These are phyloP conservation scores for Priceomyces medius DNA, from an alignment of 805 yeast genomes.

Conservation along the genomic window DNA sequence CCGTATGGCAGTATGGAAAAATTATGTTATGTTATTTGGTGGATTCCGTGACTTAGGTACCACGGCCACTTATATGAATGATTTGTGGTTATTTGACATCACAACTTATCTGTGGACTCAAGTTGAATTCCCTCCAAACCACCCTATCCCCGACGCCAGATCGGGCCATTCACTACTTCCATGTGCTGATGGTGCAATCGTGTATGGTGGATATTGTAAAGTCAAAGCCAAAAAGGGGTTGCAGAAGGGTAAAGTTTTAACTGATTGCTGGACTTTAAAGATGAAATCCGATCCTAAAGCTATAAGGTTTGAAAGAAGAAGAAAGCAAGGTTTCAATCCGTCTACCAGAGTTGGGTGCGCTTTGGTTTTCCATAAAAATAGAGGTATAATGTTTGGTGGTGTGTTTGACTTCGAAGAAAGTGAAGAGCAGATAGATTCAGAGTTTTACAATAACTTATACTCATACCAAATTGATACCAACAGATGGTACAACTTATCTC, in stretches of 20 bases:
- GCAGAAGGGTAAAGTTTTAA: slow-evolving; percentile 86
- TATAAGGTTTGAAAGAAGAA: slow-evolving; percentile 84
- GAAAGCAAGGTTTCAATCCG: slow-evolving; percentile 87
- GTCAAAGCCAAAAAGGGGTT: slow-evolving; percentile 85
- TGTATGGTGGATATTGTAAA: slow-evolving; percentile 94
- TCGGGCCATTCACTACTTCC: slow-evolving; percentile 91
- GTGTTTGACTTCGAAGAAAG: slow-evolving; percentile 94
- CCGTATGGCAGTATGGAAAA: slow-evolving; percentile 88
- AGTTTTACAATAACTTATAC: slow-evolving; percentile 74
- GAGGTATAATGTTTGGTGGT: slow-evolving; percentile 94
- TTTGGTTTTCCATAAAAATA: slow-evolving; percentile 82
- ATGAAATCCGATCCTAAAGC: slow-evolving; percentile 81
- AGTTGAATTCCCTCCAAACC: slow-evolving; percentile 80
- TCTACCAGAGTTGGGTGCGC: slow-evolving; percentile 94
- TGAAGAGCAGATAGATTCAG: slow-evolving; percentile 84
- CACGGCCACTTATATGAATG: slow-evolving; percentile 78
- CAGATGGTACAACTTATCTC: slow-evolving; percentile 76
- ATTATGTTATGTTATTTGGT: slow-evolving; percentile 79
- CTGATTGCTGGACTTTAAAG: slow-evolving; percentile 82
- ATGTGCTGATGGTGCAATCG: slow-evolving; percentile 71
- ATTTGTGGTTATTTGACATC: slow-evolving; percentile 90
- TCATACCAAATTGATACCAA: slow-evolving; percentile 84
- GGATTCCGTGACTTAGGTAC: slow-evolving; percentile 91
- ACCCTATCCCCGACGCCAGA: slow-evolving; percentile 82
- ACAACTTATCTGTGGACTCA: slow-evolving; percentile 89